These are phyloP conservation scores for Erodium trifolium DNA, from an alignment of 441 rosid species.

Conservation along the genomic window DNA sequence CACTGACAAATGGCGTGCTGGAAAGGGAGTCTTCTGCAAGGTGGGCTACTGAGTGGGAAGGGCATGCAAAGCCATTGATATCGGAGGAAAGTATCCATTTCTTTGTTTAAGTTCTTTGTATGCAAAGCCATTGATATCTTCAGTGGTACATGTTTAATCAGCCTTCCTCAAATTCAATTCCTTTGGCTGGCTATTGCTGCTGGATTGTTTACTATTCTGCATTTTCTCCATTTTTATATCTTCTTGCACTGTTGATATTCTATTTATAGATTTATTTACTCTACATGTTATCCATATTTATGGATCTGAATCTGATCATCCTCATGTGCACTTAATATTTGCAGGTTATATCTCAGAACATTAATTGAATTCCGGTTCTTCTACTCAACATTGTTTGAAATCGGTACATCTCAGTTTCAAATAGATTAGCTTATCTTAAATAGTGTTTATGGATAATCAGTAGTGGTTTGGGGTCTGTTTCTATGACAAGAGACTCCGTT, in stretches of 20 bases:
- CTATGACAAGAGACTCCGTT: not conserved
- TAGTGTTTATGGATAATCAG: not conserved
- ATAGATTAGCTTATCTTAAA: not conserved
- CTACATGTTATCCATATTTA: not conserved
- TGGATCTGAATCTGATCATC: not conserved
- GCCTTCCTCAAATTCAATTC: not conserved
- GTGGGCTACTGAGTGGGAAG: conserved; percentile 93
- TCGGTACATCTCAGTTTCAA: not conserved
- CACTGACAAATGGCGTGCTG: conserved; percentile 56
- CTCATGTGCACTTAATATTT: not conserved
- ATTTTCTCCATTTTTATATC: not conserved
- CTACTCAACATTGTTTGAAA: not conserved
- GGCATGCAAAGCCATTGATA: conserved; percentile 71
- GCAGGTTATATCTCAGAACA: conserved; percentile 19
- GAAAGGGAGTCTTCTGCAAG: conserved; percentile 62
- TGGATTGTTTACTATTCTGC: not conserved
- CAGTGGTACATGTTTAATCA: not conserved
- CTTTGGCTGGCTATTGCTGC: not conserved
- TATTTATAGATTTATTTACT: not conserved
- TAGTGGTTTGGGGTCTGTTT: not conserved
- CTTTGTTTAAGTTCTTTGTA: conserved; percentile 2
- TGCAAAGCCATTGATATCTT: not conserved
- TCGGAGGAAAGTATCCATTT: conserved; percentile 40
- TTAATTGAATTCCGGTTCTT: conserved; percentile 4
- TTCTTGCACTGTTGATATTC: not conserved